Conservation (phyloP, 164 flowering plant species). For the Liquidambar formosana region DNA sequence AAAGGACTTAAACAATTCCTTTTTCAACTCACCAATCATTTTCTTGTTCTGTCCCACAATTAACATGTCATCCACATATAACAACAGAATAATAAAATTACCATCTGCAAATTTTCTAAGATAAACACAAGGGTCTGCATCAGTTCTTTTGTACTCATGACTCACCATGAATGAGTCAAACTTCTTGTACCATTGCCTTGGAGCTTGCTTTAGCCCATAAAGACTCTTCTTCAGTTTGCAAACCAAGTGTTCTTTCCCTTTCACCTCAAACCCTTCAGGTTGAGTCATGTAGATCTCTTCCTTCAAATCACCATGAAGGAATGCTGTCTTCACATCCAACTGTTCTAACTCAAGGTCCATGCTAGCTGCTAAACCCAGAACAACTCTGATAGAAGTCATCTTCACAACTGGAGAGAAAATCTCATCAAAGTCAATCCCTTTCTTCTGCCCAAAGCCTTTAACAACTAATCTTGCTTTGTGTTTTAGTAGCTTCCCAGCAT, state of each 20-base stretch:
- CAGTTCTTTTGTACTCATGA: background rate
- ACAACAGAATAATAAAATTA: no score
- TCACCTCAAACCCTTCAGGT: background rate
- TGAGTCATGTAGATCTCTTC: background rate
- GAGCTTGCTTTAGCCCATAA: background rate
- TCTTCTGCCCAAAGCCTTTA: background rate
- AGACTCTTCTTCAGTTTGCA: background rate
- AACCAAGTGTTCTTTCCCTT: background rate
- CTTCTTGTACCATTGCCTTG: no score
- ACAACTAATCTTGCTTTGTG: background rate
- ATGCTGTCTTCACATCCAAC: background rate
- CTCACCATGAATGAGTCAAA: background rate
- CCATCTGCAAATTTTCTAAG: background rate
- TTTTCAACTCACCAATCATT: no score
- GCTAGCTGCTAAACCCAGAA: conserved; percentile 4
- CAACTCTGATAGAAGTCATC: conserved; percentile 3
- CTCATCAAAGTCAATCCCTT: conserved; percentile 5
- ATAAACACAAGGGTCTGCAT: background rate
- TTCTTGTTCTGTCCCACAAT: no score
- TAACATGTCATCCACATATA: no score
- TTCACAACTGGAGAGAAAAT: conserved; percentile 13
- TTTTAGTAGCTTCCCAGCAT: background rate
- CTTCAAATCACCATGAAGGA: no score
- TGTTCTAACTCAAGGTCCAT: background rate
- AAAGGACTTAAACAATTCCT: no score